Percentiles rank a stretch among this genome's conserved stretches.
phyloP scores from a whole-genome alignment of 2,329 filamentous ascomycete species.

The Phyllosticta citribraziliensis region DNA sequence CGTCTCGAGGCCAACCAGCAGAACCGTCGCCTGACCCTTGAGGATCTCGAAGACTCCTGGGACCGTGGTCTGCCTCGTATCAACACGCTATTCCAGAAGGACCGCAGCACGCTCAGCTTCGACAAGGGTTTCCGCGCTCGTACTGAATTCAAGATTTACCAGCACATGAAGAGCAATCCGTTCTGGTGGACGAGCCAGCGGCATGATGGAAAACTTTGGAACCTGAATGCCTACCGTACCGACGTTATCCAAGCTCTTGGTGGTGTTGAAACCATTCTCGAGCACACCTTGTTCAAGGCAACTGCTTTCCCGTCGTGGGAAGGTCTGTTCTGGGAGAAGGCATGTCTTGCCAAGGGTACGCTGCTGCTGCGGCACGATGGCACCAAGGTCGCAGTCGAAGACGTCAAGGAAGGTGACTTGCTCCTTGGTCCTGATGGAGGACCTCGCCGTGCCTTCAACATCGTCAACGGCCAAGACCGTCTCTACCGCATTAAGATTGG shows the following conservation, averaged over 20 bases:
- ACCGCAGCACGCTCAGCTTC: constrained; percentile 90
- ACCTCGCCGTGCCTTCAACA: no score
- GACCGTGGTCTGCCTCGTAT: constrained; percentile 95
- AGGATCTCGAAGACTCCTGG: constrained; percentile 97
- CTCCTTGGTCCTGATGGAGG: no score
- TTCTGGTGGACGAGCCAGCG: constrained; percentile 99
- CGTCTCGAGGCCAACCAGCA: constrained; percentile 94
- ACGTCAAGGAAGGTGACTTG: no score
- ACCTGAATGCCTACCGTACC: constrained; percentile 87
- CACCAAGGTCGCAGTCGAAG: no score
- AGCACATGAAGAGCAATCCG: constrained; percentile 97
- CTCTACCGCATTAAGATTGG: no score
- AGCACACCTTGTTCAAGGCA: constrained; percentile 93
- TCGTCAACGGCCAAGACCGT: no score
- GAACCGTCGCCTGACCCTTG: constrained; percentile 84
- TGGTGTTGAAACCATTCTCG: constrained; percentile 94
- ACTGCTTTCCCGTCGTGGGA: constrained; percentile 97
- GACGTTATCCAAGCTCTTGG: constrained; percentile 94
- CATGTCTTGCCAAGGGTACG: no score
- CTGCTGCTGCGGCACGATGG: no score
- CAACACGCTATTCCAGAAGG: constrained; percentile 98
- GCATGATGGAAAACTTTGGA: constrained; percentile 97
- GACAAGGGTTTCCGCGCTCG: constrained; percentile 96
- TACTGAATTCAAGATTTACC: constrained; percentile 96
- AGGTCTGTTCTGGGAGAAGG: constrained; percentile 81